These are phyloP conservation scores for Fusarium azukiicola DNA, from an alignment of 2,329 filamentous ascomycete genomes.

Conservation along the genomic window DNA sequence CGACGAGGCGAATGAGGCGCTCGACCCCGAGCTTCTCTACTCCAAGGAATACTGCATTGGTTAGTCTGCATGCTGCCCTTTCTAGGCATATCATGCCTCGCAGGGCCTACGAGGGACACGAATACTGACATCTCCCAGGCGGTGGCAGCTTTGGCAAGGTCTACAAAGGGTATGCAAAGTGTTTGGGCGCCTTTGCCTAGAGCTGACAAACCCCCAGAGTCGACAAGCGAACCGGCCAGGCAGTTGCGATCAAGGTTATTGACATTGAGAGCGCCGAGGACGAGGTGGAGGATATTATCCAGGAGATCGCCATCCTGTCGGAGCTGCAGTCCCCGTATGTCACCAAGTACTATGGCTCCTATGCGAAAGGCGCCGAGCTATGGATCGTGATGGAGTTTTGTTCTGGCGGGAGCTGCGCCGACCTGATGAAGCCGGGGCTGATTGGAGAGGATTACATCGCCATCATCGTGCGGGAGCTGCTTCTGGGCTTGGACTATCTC, in stretches of 20 bases:
- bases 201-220: conserved; percentile 76
- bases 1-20: conserved; percentile 73
- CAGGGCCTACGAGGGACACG: conserved; percentile 39
- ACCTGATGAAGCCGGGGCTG: conserved; percentile 95
- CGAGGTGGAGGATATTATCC: conserved; percentile 99
- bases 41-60: conserved; percentile 96
- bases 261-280: conserved; percentile 99
- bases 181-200: not conserved
- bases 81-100: conserved; percentile 15
- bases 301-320: conserved; percentile 98
- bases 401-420: conserved; percentile 96
- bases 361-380: conserved; percentile 95
- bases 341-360: conserved; percentile 98
- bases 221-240: conserved; percentile 94
- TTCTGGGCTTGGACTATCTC: conserved; percentile 94
- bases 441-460: conserved; percentile 98
- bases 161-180: conserved; percentile 89
- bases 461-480: conserved; percentile 94
- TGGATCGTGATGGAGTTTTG: conserved; percentile 99
- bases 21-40: conserved; percentile 94
- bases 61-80: conserved; percentile 63
- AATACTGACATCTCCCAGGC: conserved; percentile 72
- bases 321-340: conserved; percentile 98
- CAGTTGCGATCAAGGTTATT: conserved; percentile 99
- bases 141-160: conserved; percentile 99